Evolutionary conservation across 495 filamentous ascomycete genomes (phyloP).

Genomic region (Penicillium odoratum): DNA sequence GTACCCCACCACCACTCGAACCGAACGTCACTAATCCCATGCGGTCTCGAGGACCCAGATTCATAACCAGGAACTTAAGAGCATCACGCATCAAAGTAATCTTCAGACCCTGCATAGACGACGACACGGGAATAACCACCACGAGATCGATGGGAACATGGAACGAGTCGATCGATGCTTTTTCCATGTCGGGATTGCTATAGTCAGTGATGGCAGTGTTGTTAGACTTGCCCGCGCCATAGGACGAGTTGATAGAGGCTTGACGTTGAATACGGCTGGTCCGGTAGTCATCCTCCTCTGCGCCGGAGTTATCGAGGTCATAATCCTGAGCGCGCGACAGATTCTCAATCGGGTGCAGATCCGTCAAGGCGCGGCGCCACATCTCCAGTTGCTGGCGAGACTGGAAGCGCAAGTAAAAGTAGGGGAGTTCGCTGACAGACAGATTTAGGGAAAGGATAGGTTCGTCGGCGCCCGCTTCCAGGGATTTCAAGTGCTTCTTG

Average conservation of each 20-base stretch:
- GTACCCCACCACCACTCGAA: conserved; percentile 88
- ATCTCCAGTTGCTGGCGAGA: conserved; percentile 81
- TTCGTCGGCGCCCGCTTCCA: conserved; percentile 74
- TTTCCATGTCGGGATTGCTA: conserved; percentile 61
- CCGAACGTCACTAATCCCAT: conserved; percentile 99
- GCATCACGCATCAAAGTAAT: conserved; percentile 94
- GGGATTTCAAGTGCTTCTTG: conserved; percentile 94
- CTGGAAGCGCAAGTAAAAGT: conserved; percentile 92
- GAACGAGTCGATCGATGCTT: conserved; percentile 60
- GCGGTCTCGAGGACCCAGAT: conserved; percentile 89
- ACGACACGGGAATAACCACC: conserved; percentile 94
- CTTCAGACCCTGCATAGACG: conserved; percentile 98
- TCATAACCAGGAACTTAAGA: conserved; percentile 87
- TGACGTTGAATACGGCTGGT: conserved; percentile 70
- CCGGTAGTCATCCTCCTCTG: conserved; percentile 90
- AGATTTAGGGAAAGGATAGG: conserved; percentile 86
- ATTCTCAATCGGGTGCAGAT: conserved; percentile 68
- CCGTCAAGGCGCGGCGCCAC: conserved; percentile 86
- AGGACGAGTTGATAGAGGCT: conserved; percentile 84
- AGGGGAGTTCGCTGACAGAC: conserved; percentile 91
- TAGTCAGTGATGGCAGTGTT: conserved; percentile 54
- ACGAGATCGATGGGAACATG: conserved; percentile 96
- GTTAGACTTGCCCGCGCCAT: conserved; percentile 59
- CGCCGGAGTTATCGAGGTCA: conserved; percentile 75
- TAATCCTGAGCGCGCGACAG: conserved; percentile 67